A percentile compares a stretch with the other conserved stretches of the same genome.
phyloP scores from a whole-genome alignment of 2,329 filamentous ascomycete species.

The Trichoderma pleuroti region DNA sequence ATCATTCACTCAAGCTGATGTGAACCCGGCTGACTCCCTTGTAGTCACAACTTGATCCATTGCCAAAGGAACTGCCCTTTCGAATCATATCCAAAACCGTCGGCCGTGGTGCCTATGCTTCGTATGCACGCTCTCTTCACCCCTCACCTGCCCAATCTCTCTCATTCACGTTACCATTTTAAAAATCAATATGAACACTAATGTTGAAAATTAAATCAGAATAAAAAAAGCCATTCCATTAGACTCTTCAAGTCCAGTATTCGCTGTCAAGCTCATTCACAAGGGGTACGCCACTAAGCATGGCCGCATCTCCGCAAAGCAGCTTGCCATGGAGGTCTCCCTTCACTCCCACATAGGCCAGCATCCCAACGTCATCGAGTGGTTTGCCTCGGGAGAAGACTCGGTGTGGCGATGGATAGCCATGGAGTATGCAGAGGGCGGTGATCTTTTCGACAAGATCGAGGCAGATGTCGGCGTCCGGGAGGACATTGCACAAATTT shows the following conservation, averaged over 20 bases:
- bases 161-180: background rate
- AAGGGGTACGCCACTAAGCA: conserved; percentile 89
- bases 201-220: conserved; percentile 42
- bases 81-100: conserved; percentile 95
- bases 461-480: conserved; percentile 95
- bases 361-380: conserved; percentile 91
- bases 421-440: conserved; percentile 94
- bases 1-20: background rate
- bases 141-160: background rate
- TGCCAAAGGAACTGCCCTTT: conserved; percentile 84
- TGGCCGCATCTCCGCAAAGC: conserved; percentile 83
- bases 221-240: conserved; percentile 90
- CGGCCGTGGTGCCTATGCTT: conserved; percentile 94
- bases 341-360: conserved; percentile 84
- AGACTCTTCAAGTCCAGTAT: conserved; percentile 67
- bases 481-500: conserved; percentile 92
- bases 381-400: conserved; percentile 85
- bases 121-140: conserved; percentile 52
- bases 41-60: conserved; percentile 83
- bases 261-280: conserved; percentile 98
- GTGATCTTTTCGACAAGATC: conserved; percentile 98
- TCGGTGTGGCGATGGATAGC: conserved; percentile 91
- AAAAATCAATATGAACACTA: conserved; percentile 1
- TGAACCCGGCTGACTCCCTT: conserved; percentile 33
- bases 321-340: conserved; percentile 87